These are phyloP conservation scores for Craterostigma plantagineum DNA, from an alignment of 257 asterid genomes.

Conservation along the genomic window DNA sequence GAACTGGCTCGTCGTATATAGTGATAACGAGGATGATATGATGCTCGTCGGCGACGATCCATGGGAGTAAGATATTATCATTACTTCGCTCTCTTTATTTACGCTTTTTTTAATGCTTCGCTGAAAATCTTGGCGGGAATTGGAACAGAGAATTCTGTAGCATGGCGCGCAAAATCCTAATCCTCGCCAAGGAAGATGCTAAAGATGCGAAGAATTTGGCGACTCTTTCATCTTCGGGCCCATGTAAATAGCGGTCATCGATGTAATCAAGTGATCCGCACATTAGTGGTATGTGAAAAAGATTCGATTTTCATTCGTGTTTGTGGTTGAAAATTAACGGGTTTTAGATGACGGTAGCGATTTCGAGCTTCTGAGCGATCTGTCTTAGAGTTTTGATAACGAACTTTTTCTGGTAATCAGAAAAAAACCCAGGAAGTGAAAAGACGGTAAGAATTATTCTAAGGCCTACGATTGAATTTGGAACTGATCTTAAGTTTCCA, in stretches of 20 bases:
- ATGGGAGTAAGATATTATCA: conserved; percentile 60
- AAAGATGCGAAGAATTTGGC: conserved; percentile 46
- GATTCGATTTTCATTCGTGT: too few relatives aligned
- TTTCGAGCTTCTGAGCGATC: too few relatives aligned
- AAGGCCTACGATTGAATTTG: too few relatives aligned
- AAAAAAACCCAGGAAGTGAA: too few relatives aligned
- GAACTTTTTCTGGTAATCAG: too few relatives aligned
- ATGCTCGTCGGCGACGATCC: conserved; percentile 99
- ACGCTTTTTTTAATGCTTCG: not conserved
- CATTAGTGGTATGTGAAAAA: too few relatives aligned
- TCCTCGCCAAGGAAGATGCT: conserved; percentile 69
- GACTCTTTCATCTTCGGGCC: conserved; percentile 21
- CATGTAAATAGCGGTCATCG: not conserved
- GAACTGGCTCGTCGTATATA: conserved; percentile 87
- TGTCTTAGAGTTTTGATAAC: too few relatives aligned
- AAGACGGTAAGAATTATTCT: too few relatives aligned
- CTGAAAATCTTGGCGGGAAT: not conserved
- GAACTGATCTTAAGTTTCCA: too few relatives aligned
- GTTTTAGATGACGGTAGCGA: too few relatives aligned
- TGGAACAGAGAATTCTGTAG: conserved; percentile 63
- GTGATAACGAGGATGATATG: conserved; percentile 97
- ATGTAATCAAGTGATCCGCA: too few relatives aligned
- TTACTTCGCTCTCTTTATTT: not conserved
- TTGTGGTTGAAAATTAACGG: too few relatives aligned
- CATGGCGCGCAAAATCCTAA: conserved; percentile 78